A percentile compares a stretch with the other conserved stretches of the same genome.
Conservation (phyloP, 169 alveolate species). For the Haemoproteus tartakovskyi region DNA sequence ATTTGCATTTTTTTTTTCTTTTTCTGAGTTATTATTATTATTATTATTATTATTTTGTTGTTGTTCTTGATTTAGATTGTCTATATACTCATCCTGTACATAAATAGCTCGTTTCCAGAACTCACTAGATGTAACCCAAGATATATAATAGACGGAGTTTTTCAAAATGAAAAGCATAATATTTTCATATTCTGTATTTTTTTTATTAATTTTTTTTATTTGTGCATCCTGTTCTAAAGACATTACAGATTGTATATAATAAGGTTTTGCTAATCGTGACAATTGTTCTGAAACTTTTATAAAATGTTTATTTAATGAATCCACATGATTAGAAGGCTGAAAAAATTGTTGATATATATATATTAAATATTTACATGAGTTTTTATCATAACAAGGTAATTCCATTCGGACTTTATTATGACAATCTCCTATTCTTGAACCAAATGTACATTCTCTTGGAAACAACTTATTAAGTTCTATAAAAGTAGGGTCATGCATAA, state of each 20-base stretch:
- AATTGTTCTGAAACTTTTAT: constrained; percentile 69
- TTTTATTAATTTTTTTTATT: constrained; percentile 35
- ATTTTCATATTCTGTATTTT: constrained; percentile 30
- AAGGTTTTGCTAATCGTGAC: constrained; percentile 57
- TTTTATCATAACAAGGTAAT: constrained; percentile 31
- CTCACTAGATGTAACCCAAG: constrained; percentile 66
- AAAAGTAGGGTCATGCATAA: constrained; percentile 59
- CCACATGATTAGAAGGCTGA: constrained; percentile 65
- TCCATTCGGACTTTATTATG: constrained; percentile 54
- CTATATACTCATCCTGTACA: constrained; percentile 7
- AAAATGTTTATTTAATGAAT: constrained; percentile 67
- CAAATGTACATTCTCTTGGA: constrained; percentile 69
- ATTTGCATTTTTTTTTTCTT: no score
- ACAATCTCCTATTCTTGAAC: constrained; percentile 70
- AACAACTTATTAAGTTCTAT: constrained; percentile 57
- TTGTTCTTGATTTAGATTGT: neutral
- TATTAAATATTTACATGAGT: constrained; percentile 35
- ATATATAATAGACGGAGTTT: constrained; percentile 45
- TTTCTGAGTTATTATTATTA: no score
- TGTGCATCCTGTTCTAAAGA: constrained; percentile 60
- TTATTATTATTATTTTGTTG: neutral
- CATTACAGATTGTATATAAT: constrained; percentile 42
- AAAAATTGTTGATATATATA: constrained; percentile 64
- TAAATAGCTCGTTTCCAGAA: constrained; percentile 51
- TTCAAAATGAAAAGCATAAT: constrained; percentile 46